Conservation (phyloP, 139 green algal genomes). For the Chlamydomonas asymmetrica region DNA sequence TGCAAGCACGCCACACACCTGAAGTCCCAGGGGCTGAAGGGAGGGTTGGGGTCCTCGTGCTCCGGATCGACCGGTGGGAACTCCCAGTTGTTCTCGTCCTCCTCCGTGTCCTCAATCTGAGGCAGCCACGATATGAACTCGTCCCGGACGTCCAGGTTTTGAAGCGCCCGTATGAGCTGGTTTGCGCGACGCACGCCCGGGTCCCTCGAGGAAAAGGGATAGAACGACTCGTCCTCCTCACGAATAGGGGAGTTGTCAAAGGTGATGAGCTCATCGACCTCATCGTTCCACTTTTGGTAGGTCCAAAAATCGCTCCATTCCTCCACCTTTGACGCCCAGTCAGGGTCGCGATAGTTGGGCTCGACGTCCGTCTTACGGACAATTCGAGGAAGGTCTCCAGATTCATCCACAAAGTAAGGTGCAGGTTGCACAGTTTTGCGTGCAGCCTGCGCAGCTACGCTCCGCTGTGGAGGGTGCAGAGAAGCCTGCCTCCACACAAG, state of each 20-base stretch:
- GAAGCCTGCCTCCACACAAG: no score
- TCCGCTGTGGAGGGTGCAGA: no score
- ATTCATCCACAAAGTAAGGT: no score
- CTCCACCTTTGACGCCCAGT: slow-evolving; percentile 41
- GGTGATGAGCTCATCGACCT: not conserved
- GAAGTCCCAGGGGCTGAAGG: slow-evolving; percentile 4
- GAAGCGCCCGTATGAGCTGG: not conserved
- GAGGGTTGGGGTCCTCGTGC: slow-evolving; percentile 10
- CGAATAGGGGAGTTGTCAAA: not conserved
- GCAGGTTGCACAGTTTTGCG: no score
- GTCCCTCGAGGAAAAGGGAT: not conserved
- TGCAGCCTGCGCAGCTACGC: no score
- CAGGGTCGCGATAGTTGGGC: slow-evolving; percentile 37
- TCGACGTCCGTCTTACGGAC: no score
- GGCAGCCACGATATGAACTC: not conserved
- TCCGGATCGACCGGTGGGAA: slow-evolving; percentile 21
- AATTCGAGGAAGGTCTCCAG: no score
- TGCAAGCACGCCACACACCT: no score
- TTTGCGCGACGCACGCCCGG: no score
- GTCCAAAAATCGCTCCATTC: slow-evolving; percentile 49
- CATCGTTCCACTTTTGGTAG: slow-evolving; percentile 4
- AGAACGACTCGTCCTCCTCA: not conserved
- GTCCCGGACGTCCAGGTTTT: slow-evolving; percentile 3
- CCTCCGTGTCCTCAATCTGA: slow-evolving; percentile 29
- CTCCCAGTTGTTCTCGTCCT: slow-evolving; percentile 24